Conservation (phyloP, 495 filamentous ascomycete species). For the Aspergillus panamensis region DNA sequence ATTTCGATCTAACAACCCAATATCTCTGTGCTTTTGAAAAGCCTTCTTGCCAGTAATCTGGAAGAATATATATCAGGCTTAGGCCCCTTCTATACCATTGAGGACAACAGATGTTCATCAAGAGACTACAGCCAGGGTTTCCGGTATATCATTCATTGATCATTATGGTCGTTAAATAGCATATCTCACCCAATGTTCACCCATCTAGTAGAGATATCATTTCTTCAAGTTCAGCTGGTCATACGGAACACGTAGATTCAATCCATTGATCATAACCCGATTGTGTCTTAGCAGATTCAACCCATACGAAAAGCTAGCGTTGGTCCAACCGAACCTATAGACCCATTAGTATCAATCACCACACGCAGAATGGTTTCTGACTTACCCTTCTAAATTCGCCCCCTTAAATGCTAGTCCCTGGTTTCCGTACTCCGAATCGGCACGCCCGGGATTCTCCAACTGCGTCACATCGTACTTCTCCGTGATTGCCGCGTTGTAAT, state of each 20-base stretch:
- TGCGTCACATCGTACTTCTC: slow-evolving; percentile 7
- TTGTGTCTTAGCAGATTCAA: background rate
- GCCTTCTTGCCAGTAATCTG: too few relatives aligned
- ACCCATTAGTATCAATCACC: background rate
- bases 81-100: too few relatives aligned
- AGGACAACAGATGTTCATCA: too few relatives aligned
- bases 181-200: too few relatives aligned
- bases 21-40: too few relatives aligned
- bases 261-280: slow-evolving; percentile 2
- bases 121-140: too few relatives aligned
- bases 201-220: too few relatives aligned
- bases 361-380: background rate
- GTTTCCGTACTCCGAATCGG: background rate
- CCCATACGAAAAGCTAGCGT: slow-evolving; percentile 1
- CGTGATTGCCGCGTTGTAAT: slow-evolving; percentile 4
- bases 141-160: too few relatives aligned
- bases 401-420: slow-evolving; percentile 1
- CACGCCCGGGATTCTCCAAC: background rate
- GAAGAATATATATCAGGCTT: too few relatives aligned
- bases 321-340: background rate
- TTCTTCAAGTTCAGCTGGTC: background rate
- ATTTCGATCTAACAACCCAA: too few relatives aligned
- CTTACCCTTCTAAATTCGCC: background rate
- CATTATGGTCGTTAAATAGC: too few relatives aligned
- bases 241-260: slow-evolving; percentile 5